Evolutionary conservation across 108 stramenopile genomes (phyloP).

Genomic region (Skeletonema potamos): DNA sequence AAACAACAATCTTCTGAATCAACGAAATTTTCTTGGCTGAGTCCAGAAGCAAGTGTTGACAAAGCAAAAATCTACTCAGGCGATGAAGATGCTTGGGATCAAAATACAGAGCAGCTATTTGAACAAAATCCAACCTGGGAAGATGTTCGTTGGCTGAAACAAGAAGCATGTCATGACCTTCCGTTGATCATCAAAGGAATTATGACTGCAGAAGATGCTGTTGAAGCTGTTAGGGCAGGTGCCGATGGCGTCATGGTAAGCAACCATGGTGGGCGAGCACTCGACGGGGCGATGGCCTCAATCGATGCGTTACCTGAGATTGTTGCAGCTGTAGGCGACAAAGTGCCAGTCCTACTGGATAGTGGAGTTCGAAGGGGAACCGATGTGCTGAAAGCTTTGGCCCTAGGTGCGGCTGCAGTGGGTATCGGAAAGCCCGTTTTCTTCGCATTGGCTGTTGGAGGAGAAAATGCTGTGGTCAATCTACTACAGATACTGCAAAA

Average conservation of each 20-base stretch:
- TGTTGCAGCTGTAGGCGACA: slow-evolving; percentile 65
- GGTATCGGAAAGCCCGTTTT: slow-evolving; percentile 92
- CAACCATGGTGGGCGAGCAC: slow-evolving; percentile 93
- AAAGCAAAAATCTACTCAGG: slow-evolving; percentile 63
- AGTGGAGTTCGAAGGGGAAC: slow-evolving; percentile 90
- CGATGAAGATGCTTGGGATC: slow-evolving; percentile 79
- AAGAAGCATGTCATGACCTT: slow-evolving; percentile 47
- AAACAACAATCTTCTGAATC: slow-evolving; percentile 1
- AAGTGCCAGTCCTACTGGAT: slow-evolving; percentile 85
- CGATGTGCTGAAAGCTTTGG: slow-evolving; percentile 84
- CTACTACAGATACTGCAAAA: slow-evolving; percentile 60
- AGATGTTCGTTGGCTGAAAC: slow-evolving; percentile 85
- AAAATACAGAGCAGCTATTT: slow-evolving; percentile 81
- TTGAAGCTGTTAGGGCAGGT: slow-evolving; percentile 72
- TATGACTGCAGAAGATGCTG: slow-evolving; percentile 92
- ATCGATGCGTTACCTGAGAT: slow-evolving; percentile 91
- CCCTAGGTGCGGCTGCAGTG: slow-evolving; percentile 91
- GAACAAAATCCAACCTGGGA: slow-evolving; percentile 82
- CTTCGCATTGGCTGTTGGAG: slow-evolving; percentile 86
- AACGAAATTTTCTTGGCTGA: slow-evolving; percentile 6
- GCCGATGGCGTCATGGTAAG: slow-evolving; percentile 91
- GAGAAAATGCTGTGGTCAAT: slow-evolving; percentile 60
- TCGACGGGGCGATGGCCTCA: slow-evolving; percentile 83
- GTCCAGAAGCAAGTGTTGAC: slow-evolving; percentile 17
- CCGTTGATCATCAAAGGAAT: slow-evolving; percentile 93